phyloP scores from a whole-genome alignment of 768 basidiomycete genomes.

The Trametes sanguinea region DNA sequence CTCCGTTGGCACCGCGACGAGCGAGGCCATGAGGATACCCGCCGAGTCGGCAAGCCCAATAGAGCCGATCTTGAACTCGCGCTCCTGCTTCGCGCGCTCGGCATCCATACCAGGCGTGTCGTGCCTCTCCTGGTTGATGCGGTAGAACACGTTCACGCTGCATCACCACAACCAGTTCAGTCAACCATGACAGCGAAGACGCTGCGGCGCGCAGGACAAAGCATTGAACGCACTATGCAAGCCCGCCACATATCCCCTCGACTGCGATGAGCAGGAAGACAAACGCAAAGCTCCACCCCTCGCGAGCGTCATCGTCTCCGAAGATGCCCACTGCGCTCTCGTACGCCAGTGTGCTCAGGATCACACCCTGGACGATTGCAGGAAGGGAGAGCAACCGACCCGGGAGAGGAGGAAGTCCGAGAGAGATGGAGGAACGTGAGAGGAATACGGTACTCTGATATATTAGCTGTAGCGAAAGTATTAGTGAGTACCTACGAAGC shows the following conservation, averaged over 20 bases:
- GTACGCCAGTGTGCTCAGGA: slow-evolving; percentile 61
- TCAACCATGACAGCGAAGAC: slow-evolving; percentile 9
- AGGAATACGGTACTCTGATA: slow-evolving; percentile 92
- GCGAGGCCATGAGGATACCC: slow-evolving; percentile 63
- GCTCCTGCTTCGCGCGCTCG: slow-evolving; percentile 70
- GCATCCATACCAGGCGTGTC: slow-evolving; percentile 48
- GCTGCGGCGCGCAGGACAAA: slow-evolving; percentile 24
- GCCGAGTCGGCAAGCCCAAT: slow-evolving; percentile 84
- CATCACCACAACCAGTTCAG: background rate
- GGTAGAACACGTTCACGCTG: slow-evolving; percentile 84
- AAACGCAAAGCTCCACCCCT: slow-evolving; percentile 53
- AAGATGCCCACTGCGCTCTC: slow-evolving; percentile 76
- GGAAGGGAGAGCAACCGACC: slow-evolving; percentile 68
- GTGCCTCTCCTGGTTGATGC: slow-evolving; percentile 71
- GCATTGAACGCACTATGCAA: slow-evolving; percentile 72
- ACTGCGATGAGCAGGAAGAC: slow-evolving; percentile 80
- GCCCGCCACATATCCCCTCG: slow-evolving; percentile 92
- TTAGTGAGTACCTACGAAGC: background rate
- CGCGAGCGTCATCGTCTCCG: slow-evolving; percentile 40
- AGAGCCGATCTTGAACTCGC: slow-evolving; percentile 89
- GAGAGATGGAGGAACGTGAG: slow-evolving; percentile 86
- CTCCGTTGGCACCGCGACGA: slow-evolving; percentile 75
- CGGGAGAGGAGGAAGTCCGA: slow-evolving; percentile 82
- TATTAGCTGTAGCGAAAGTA: slow-evolving; percentile 58
- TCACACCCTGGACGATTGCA: slow-evolving; percentile 67